Percentiles rank a stretch among this genome's conserved stretches.
Evolutionary conservation across 768 basidiomycete species (phyloP).

Genomic region (Leucocoprinus birnbaumii): DNA sequence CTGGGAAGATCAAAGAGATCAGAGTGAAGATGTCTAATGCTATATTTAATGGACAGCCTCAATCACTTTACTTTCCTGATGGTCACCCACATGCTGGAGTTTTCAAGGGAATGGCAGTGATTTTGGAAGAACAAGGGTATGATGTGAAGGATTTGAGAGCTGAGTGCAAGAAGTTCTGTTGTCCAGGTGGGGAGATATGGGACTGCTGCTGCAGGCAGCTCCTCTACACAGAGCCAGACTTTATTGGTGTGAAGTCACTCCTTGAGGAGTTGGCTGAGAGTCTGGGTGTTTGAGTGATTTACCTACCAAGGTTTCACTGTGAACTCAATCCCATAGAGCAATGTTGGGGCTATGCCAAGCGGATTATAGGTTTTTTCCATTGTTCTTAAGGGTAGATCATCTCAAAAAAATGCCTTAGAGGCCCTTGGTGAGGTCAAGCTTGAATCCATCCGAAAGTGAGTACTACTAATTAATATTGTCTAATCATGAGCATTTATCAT

Average conservation of each 20-base stretch:
- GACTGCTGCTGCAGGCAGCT: constrained; percentile 24
- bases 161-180: constrained; percentile 14
- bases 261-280: constrained; percentile 19
- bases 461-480: neutral
- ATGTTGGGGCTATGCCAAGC: constrained; percentile 19
- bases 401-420: constrained; percentile 7
- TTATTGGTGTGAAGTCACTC: constrained; percentile 17
- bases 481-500: too few relatives aligned
- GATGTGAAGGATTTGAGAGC: constrained; percentile 20
- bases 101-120: constrained; percentile 35
- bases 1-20: constrained; percentile 20
- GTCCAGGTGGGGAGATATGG: neutral
- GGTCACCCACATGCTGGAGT: constrained; percentile 20
- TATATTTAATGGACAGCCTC: constrained; percentile 17
- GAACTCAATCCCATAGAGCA: constrained; percentile 21
- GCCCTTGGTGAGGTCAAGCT: constrained; percentile 11
- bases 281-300: constrained; percentile 22
- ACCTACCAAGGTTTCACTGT: constrained; percentile 28
- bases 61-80: constrained; percentile 29
- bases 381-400: constrained; percentile 8
- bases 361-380: constrained; percentile 10
- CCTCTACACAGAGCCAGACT: constrained; percentile 32
- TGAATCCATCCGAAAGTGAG: constrained; percentile 2
- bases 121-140: constrained; percentile 23
- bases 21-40: constrained; percentile 25